phyloP scores from a whole-genome alignment of 352 stramenopile species.

The Sclerospora graminicola region DNA sequence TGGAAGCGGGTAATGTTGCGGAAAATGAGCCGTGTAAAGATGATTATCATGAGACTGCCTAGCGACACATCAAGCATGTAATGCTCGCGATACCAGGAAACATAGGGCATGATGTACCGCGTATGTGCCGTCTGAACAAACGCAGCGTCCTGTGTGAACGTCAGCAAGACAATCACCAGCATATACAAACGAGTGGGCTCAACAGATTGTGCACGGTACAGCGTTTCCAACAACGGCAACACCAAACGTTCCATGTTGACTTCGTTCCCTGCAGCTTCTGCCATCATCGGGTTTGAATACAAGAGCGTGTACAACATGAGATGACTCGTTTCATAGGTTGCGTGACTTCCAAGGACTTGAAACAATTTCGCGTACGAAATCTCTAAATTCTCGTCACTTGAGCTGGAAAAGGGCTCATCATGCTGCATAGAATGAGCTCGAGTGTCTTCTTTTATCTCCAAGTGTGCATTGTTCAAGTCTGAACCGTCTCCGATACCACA shows the following conservation, averaged over 20 bases:
- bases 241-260: slow-evolving; percentile 39
- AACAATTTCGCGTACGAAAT: slow-evolving; percentile 48
- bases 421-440: slow-evolving; percentile 12
- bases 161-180: slow-evolving; percentile 59
- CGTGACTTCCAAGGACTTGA: slow-evolving; percentile 33
- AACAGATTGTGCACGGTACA: slow-evolving; percentile 55
- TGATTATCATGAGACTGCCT: slow-evolving; percentile 65
- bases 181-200: slow-evolving; percentile 62
- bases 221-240: slow-evolving; percentile 55
- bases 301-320: slow-evolving; percentile 67
- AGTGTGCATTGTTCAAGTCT: slow-evolving; percentile 18
- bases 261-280: slow-evolving; percentile 31
- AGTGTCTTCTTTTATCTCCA: slow-evolving; percentile 20
- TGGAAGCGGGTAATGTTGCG: slow-evolving; percentile 77
- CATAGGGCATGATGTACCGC: slow-evolving; percentile 41
- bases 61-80: slow-evolving; percentile 75
- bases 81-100: slow-evolving; percentile 69
- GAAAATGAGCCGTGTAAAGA: slow-evolving; percentile 66
- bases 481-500: slow-evolving; percentile 23
- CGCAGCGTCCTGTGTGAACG: slow-evolving; percentile 45
- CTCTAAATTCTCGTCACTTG: slow-evolving; percentile 14
- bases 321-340: slow-evolving; percentile 51
- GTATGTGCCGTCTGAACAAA: slow-evolving; percentile 58
- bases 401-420: background rate
- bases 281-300: slow-evolving; percentile 50